Conservation (phyloP, 2,329 filamentous ascomycete species). For the Daldinia eschscholtzii region DNA sequence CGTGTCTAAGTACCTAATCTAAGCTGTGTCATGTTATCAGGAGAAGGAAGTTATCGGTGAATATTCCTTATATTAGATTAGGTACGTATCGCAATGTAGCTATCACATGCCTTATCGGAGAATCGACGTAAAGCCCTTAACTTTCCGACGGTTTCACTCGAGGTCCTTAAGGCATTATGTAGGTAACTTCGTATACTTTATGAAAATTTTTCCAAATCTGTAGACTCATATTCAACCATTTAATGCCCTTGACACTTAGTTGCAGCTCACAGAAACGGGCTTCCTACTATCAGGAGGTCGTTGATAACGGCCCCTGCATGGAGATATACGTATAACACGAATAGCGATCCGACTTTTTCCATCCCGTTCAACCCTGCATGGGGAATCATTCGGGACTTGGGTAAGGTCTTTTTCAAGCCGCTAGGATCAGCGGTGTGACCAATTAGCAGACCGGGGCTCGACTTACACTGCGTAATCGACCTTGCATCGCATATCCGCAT, state of each 20-base stretch:
- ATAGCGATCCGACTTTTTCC: slow-evolving; percentile 40
- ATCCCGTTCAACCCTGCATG: slow-evolving; percentile 38
- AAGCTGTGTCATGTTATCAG: neutral
- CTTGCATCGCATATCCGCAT: slow-evolving; percentile 43
- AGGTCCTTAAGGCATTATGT: neutral
- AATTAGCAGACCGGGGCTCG: slow-evolving; percentile 33
- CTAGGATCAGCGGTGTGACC: slow-evolving; percentile 35
- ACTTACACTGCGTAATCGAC: slow-evolving; percentile 39
- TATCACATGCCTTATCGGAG: slow-evolving; percentile 12
- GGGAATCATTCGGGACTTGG: slow-evolving; percentile 44
- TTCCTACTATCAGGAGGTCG: slow-evolving; percentile 15
- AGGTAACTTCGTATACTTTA: neutral
- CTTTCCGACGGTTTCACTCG: slow-evolving; percentile 28
- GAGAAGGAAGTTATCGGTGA: neutral
- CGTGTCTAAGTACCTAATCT: neutral
- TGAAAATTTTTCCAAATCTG: slow-evolving; percentile 13
- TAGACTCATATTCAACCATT: slow-evolving; percentile 13
- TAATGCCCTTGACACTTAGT: slow-evolving; percentile 1
- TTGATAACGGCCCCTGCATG: slow-evolving; percentile 35
- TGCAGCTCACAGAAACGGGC: slow-evolving; percentile 10
- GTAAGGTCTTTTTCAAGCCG: slow-evolving; percentile 41
- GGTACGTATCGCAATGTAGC: slow-evolving; percentile 7
- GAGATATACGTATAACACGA: slow-evolving; percentile 1
- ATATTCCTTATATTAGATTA: neutral
- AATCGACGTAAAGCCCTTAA: slow-evolving; percentile 13